Evolutionary conservation across 1,139 yeast genomes (phyloP).

Genomic region (Taphrina confusa): DNA sequence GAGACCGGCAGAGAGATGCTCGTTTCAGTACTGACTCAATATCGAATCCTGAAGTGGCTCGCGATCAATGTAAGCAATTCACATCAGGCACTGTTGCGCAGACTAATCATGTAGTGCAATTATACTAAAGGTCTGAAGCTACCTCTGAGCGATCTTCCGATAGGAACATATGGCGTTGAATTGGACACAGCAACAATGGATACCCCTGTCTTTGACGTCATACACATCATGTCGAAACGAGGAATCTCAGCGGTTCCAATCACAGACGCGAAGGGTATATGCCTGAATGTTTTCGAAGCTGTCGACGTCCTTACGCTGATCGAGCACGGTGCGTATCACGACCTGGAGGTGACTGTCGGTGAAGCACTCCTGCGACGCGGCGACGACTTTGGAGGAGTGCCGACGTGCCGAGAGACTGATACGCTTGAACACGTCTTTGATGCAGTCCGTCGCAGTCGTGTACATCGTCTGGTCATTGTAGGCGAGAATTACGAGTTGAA

Average conservation of each 20-base stretch:
- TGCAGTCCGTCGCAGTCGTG: slow-evolving; percentile 84
- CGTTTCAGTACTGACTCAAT: slow-evolving; percentile 83
- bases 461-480: slow-evolving; percentile 90
- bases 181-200: slow-evolving; percentile 82
- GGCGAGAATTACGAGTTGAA: slow-evolving; percentile 73
- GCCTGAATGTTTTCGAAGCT: slow-evolving; percentile 92
- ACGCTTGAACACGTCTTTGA: slow-evolving; percentile 89
- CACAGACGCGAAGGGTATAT: slow-evolving; percentile 64
- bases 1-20: slow-evolving; percentile 91
- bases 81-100: too few relatives aligned
- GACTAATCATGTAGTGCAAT: slow-evolving; percentile 55
- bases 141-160: slow-evolving; percentile 67
- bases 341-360: slow-evolving; percentile 86
- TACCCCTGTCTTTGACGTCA: slow-evolving; percentile 93
- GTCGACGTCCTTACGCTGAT: slow-evolving; percentile 90
- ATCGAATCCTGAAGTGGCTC: slow-evolving; percentile 91
- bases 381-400: slow-evolving; percentile 96
- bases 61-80: slow-evolving; percentile 62
- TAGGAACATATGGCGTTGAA: slow-evolving; percentile 56
- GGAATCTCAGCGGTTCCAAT: slow-evolving; percentile 92
- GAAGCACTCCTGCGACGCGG: slow-evolving; percentile 93
- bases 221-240: slow-evolving; percentile 72
- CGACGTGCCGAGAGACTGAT: slow-evolving; percentile 88
- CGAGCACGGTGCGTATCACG: slow-evolving; percentile 92
- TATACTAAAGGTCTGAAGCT: slow-evolving; percentile 82